Conservation (phyloP, 176 grass and related monocot species). For the Oryza rufipogon region DNA sequence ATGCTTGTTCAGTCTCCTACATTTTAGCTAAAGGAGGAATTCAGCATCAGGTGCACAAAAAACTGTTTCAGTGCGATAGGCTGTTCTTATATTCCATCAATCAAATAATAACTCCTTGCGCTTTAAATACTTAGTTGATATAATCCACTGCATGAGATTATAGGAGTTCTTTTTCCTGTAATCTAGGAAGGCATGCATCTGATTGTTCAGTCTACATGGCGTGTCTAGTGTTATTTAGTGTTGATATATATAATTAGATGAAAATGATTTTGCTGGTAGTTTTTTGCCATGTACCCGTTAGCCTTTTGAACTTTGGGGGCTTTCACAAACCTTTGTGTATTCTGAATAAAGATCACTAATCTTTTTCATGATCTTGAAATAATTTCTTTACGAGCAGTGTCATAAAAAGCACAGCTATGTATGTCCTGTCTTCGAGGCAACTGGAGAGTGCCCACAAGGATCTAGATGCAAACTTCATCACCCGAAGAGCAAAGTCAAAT, state of each 20-base stretch:
- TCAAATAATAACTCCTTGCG: neutral
- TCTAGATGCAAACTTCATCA: conserved; percentile 95
- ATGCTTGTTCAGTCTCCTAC: conserved; percentile 15
- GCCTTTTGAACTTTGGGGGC: conserved; percentile 32
- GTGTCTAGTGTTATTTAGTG: conserved; percentile 10
- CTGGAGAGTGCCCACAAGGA: conserved; percentile 76
- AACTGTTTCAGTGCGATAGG: neutral
- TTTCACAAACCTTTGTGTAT: conserved; percentile 18
- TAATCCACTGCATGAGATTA: neutral
- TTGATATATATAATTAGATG: neutral
- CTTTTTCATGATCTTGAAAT: conserved; percentile 55
- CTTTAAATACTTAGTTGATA: neutral
- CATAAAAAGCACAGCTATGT: conserved; percentile 91
- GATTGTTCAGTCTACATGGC: neutral
- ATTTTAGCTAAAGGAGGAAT: conserved; percentile 9
- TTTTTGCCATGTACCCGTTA: neutral
- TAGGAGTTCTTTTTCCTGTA: neutral
- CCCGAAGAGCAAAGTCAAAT: conserved; percentile 73
- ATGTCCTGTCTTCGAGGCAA: conserved; percentile 75
- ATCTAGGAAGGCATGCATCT: neutral
- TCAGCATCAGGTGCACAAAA: neutral
- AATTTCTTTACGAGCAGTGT: conserved; percentile 81
- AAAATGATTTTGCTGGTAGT: conserved; percentile 5
- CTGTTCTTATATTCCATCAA: neutral
- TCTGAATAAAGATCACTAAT: conserved; percentile 47